Evolutionary conservation across 2,329 filamentous ascomycete species (phyloP).

Genomic region (Domatiomyces globalis): DNA sequence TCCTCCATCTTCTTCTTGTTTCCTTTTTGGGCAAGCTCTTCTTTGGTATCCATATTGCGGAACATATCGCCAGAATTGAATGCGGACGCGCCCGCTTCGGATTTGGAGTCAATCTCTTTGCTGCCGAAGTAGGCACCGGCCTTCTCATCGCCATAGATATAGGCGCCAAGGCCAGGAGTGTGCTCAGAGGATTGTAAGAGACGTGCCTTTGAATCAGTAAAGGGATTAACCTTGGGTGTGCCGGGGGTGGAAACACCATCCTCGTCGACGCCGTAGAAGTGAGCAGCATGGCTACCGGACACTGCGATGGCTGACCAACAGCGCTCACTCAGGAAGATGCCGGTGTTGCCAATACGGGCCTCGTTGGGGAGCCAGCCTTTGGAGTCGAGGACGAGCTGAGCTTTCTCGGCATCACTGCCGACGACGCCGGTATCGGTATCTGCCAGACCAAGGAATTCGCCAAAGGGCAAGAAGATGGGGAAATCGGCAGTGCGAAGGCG

Average conservation of each 20-base stretch:
- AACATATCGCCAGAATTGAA: constrained; percentile 95
- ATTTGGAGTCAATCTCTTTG: constrained; percentile 67
- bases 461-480: constrained; percentile 87
- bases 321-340: constrained; percentile 86
- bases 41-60: constrained; percentile 82
- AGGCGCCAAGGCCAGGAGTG: constrained; percentile 33
- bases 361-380: constrained; percentile 88
- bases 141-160: constrained; percentile 55
- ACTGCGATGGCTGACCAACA: constrained; percentile 88
- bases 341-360: constrained; percentile 76
- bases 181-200: constrained; percentile 36
- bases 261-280: constrained; percentile 45
- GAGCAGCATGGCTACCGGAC: constrained; percentile 32
- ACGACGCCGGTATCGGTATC: constrained; percentile 75
- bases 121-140: constrained; percentile 68
- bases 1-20: constrained; percentile 83
- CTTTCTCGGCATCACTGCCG: constrained; percentile 83
- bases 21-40: constrained; percentile 88
- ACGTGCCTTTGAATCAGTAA: constrained; percentile 40
- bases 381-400: constrained; percentile 79
- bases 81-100: constrained; percentile 82
- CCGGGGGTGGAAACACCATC: constrained; percentile 48
- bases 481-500: constrained; percentile 86
- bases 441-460: constrained; percentile 80
- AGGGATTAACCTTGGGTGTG: constrained; percentile 35